Base-by-base conservation (phyloP, 768 basidiomycete species). In the Tremella yokohamensis region DNA sequence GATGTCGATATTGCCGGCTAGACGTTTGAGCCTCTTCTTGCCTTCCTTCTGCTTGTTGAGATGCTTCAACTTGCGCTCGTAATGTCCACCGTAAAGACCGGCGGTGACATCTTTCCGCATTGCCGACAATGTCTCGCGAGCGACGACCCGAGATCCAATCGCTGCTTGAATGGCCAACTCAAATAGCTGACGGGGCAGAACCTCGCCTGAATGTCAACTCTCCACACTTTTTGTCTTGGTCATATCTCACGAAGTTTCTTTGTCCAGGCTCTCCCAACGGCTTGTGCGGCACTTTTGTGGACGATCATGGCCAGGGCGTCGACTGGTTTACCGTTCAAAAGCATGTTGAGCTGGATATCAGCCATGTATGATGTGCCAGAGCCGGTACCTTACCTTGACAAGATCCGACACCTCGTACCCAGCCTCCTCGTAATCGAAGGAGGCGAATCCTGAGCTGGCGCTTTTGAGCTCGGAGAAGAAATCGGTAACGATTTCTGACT, bases 401-500 rank as follows among this genome's bases (percentile, higher is more conserved):
- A 94, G 79, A 69, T 91, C 83, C 65, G 89, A 90, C 56, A 79
- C 77, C 70, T 83, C 82, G 76, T 97, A 98, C 1, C 90, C 93
- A 4, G 85, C 90, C 74, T 93, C 89, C 76, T 98, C 93, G 69
- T 99, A 99, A 69, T 93, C 94, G 60, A 63, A 65, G 29, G 60
- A 44, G 37, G 63, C 66, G 57, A 69, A 76, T 20, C 75, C 75
- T 8, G 70, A 73, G 54, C 72, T 73, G 20, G 90, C 83, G 69
- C 90, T 87, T 78, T 99, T 99, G 54, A 99, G 82, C 70, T 88
- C 85, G 74, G 93, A 89, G 74, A 96, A 98, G 75, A 99, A 98
- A 76, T 91, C 85, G 1, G 89, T 90, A 2, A 98, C 90, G 55
- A 98, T 89, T 76, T 94, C 90, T 53, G 55, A 55, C 2, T 52